Percentiles rank a stretch among this genome's conserved stretches.
Evolutionary conservation across 2,329 filamentous ascomycete species (phyloP).

Genomic region (Aspergillus sp.): DNA sequence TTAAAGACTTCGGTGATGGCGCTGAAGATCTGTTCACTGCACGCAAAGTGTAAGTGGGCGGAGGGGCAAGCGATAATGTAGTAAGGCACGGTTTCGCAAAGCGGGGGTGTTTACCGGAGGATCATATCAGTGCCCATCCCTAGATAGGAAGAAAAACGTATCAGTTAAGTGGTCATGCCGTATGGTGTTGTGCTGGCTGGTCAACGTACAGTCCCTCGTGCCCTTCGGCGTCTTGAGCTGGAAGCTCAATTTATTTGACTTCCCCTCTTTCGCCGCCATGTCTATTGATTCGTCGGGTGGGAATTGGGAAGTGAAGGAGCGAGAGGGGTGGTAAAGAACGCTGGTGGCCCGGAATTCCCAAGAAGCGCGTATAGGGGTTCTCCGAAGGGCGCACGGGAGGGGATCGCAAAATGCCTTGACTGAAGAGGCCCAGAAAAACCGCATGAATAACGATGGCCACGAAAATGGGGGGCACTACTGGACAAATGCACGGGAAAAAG

Average conservation of each 20-base stretch:
- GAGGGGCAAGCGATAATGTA: conserved; percentile 67
- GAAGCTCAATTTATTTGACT: conserved; percentile 54
- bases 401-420: conserved; percentile 13
- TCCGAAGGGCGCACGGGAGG: conserved; percentile 8
- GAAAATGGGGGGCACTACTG: conserved; percentile 15
- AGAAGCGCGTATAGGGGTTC: conserved; percentile 6
- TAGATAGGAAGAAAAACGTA: neutral
- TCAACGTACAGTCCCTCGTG: conserved; percentile 71
- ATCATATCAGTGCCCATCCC: conserved; percentile 19
- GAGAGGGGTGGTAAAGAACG: conserved; percentile 12
- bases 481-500: conserved; percentile 11
- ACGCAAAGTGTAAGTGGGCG: conserved; percentile 5
- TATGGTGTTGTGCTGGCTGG: neutral
- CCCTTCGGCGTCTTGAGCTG: conserved; percentile 89
- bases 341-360: conserved; percentile 14
- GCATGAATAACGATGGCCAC: conserved; percentile 17
- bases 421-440: conserved; percentile 18
- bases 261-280: conserved; percentile 34
- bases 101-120: conserved; percentile 12
- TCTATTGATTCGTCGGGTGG: conserved; percentile 13
- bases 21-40: conserved; percentile 62
- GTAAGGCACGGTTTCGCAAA: neutral
- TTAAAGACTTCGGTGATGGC: conserved; percentile 80
- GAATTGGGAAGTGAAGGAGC: conserved; percentile 11
- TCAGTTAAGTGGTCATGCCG: neutral